A percentile compares a stretch with the other conserved stretches of the same genome.
phyloP scores from a whole-genome alignment of 1,284 basidiomycete genomes.

The Marasmius tenuissimus region DNA sequence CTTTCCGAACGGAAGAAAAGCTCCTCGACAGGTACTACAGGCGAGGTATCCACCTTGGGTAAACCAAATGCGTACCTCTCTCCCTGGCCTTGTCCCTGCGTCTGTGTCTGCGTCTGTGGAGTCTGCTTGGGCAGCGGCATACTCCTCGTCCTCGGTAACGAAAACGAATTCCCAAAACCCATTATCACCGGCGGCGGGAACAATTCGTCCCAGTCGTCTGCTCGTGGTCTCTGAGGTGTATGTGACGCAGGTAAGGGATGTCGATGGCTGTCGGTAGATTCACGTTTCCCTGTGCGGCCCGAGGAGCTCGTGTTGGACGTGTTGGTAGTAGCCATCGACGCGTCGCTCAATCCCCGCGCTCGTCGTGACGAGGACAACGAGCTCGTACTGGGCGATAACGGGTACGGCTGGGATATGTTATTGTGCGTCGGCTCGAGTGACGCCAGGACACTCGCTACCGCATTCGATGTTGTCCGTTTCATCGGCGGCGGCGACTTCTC shows the following conservation, averaged over 20 bases:
- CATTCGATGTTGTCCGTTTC: neutral
- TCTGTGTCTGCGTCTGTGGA: too few relatives aligned
- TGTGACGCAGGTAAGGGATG: too few relatives aligned
- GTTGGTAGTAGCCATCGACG: constrained; percentile 1
- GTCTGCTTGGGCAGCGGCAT: constrained; percentile 32
- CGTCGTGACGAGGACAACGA: neutral
- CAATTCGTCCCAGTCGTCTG: constrained; percentile 9
- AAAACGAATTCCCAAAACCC: constrained; percentile 1
- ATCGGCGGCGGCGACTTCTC: neutral
- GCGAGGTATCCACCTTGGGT: constrained; percentile 15
- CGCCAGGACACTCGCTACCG: neutral
- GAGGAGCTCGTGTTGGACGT: neutral
- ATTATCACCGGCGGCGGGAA: neutral
- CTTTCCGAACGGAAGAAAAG: constrained; percentile 21
- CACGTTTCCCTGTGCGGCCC: constrained; percentile 3
- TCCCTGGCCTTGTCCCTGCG: constrained; percentile 1
- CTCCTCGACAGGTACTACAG: constrained; percentile 22
- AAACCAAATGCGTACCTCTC: constrained; percentile 15
- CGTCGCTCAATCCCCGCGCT: constrained; percentile 10
- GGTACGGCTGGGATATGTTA: constrained; percentile 2
- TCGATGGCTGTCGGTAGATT: constrained; percentile 2
- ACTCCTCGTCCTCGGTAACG: constrained; percentile 42
- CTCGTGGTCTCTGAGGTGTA: constrained; percentile 1
- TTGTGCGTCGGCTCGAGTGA: neutral
- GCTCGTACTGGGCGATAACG: constrained; percentile 7